These are phyloP conservation scores for Sphaceloma murrayae DNA, from an alignment of 2,329 filamentous ascomycete genomes.

Conservation along the genomic window DNA sequence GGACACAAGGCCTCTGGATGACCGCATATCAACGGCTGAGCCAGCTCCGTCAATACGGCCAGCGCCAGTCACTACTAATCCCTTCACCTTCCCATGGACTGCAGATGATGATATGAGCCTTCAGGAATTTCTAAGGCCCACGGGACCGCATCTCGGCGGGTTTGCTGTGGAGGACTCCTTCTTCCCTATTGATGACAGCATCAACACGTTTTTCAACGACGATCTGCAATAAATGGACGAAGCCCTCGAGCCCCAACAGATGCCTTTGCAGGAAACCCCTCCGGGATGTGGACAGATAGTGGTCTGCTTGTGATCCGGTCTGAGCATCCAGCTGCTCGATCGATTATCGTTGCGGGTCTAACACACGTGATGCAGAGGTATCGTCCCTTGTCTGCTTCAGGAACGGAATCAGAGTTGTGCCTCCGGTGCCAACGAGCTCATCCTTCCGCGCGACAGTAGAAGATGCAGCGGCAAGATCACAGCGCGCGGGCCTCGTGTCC, in stretches of 20 bases:
- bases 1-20: too few relatives aligned
- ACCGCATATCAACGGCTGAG: background rate
- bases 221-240: too few relatives aligned
- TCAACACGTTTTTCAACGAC: background rate
- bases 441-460: constrained; percentile 30
- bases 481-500: constrained; percentile 24
- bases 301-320: constrained; percentile 4
- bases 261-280: too few relatives aligned
- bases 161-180: constrained; percentile 23
- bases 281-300: too few relatives aligned
- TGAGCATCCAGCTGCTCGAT: too few relatives aligned
- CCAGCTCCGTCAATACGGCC: constrained; percentile 18
- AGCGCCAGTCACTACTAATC: constrained; percentile 16
- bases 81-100: constrained; percentile 24
- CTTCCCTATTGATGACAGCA: constrained; percentile 24
- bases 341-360: background rate
- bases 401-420: constrained; percentile 45
- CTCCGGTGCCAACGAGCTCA: constrained; percentile 42
- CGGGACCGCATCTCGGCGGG: constrained; percentile 22
- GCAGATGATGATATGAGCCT: constrained; percentile 24
- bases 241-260: too few relatives aligned
- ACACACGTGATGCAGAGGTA: constrained; percentile 25
- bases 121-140: constrained; percentile 25
- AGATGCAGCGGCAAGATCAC: constrained; percentile 40
- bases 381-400: constrained; percentile 44